phyloP scores from a whole-genome alignment of 495 filamentous ascomycete genomes.

The Penicillium antarcticum region DNA sequence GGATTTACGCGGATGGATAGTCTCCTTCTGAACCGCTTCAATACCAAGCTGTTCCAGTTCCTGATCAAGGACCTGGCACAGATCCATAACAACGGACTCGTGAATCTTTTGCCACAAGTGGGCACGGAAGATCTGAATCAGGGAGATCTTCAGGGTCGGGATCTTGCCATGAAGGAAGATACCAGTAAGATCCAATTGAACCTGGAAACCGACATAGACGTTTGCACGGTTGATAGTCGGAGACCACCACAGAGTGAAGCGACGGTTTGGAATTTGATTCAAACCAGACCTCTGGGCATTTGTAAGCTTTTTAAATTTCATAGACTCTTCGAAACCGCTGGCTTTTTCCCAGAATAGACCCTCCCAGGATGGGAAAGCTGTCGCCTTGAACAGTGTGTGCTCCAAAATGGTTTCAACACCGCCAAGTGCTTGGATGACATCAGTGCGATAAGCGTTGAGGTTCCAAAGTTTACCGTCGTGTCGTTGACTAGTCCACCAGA shows the following conservation, averaged over 20 bases:
- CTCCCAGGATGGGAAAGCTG: conserved; percentile 98
- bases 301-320: conserved; percentile 99
- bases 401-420: conserved; percentile 99
- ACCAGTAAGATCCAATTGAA: conserved; percentile 96
- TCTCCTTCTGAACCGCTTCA: conserved; percentile 99
- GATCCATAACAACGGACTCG: conserved; percentile 98
- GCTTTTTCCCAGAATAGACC: conserved; percentile 94
- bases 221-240: conserved; percentile 66
- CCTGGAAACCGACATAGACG: conserved; percentile 88
- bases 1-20: conserved; percentile 98
- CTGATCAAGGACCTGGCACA: conserved; percentile 99
- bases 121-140: conserved; percentile 99
- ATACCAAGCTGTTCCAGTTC: conserved; percentile 95
- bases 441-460: conserved; percentile 93
- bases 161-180: conserved; percentile 99
- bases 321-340: conserved; percentile 34
- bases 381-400: conserved; percentile 97
- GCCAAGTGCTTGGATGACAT: conserved; percentile 97
- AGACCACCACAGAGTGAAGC: conserved; percentile 99
- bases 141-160: conserved; percentile 94
- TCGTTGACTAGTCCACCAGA: conserved; percentile 98
- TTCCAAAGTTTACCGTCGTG: conserved; percentile 99
- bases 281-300: conserved; percentile 98
- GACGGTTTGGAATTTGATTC: conserved; percentile 99
- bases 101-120: conserved; percentile 99